Conservation (phyloP, 306 rosid species). For the Cicer pinnatifidum region DNA sequence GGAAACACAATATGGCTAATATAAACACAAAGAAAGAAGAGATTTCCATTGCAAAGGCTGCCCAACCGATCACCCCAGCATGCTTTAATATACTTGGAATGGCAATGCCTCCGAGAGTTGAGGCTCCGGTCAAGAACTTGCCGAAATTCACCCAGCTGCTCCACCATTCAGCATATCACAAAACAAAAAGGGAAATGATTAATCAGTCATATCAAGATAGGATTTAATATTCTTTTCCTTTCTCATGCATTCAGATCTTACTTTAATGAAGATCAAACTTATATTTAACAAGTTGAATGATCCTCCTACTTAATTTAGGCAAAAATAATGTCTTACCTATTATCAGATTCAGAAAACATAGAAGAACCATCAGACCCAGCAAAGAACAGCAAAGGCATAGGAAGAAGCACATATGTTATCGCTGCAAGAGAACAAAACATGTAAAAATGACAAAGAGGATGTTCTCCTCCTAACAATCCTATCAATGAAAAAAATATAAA, state of each 20-base stretch:
- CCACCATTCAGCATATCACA: slow-evolving; percentile 37
- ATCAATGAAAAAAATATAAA: not conserved
- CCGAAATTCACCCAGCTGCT: slow-evolving; percentile 84
- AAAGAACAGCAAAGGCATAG: slow-evolving; percentile 83
- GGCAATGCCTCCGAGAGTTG: slow-evolving; percentile 83
- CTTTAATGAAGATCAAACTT: not conserved
- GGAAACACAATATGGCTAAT: slow-evolving; percentile 67
- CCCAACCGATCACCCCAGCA: slow-evolving; percentile 86
- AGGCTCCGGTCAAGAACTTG: slow-evolving; percentile 83
- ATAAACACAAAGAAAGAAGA: slow-evolving; percentile 74
- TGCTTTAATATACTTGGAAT: slow-evolving; percentile 80
- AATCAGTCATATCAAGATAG: not conserved
- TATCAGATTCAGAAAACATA: slow-evolving; percentile 63
- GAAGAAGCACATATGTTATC: slow-evolving; percentile 79
- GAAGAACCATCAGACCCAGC: slow-evolving; percentile 67
- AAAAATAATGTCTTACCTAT: slow-evolving; percentile 46
- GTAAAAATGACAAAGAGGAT: slow-evolving; percentile 8
- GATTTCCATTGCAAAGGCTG: slow-evolving; percentile 82
- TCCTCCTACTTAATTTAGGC: slow-evolving; percentile 9
- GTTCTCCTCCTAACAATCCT: slow-evolving; percentile 4
- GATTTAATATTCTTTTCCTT: not conserved
- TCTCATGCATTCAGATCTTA: not conserved
- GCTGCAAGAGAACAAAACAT: slow-evolving; percentile 60
- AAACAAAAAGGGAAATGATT: slow-evolving; percentile 31
- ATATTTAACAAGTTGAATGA: slow-evolving; percentile 17